Conservation (phyloP, 176 grass and related monocot species). For the Carex myosuroides region DNA sequence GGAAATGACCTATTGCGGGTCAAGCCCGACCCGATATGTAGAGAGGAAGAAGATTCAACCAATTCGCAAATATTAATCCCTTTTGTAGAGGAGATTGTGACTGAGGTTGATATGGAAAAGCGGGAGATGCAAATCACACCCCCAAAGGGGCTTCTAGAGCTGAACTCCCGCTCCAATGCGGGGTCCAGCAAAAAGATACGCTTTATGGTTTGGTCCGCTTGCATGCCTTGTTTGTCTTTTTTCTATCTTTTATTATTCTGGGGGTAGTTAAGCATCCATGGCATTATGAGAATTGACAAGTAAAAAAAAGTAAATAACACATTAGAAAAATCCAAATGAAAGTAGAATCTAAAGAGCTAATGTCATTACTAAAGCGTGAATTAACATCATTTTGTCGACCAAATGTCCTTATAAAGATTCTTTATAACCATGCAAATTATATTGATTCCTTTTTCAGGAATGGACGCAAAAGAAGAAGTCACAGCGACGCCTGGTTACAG, state of each 20-base stretch:
- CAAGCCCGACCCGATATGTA: slow-evolving; percentile 24
- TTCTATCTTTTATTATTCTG: not conserved
- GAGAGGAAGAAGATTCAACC: slow-evolving; percentile 28
- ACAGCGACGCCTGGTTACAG: slow-evolving; percentile 46
- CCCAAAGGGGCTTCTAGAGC: slow-evolving; percentile 83
- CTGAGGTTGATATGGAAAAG: slow-evolving; percentile 67
- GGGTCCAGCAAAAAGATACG: slow-evolving; percentile 88
- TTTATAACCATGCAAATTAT: not conserved
- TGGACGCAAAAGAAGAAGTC: slow-evolving; percentile 90
- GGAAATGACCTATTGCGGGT: slow-evolving; percentile 80
- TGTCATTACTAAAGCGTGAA: too few species aligned
- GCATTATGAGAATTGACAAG: not conserved
- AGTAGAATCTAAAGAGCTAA: not conserved
- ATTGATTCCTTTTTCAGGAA: slow-evolving; percentile 31
- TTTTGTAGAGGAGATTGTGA: slow-evolving; percentile 88
- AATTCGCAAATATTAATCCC: slow-evolving; percentile 71
- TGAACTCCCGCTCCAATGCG: slow-evolving; percentile 62
- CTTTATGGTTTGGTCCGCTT: slow-evolving; percentile 80
- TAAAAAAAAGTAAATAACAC: not conserved
- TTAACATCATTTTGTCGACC: not conserved
- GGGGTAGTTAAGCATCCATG: not conserved
- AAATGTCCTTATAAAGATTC: not conserved
- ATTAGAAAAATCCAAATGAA: not conserved
- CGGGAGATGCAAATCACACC: slow-evolving; percentile 88
- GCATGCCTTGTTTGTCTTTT: slow-evolving; percentile 3